Evolutionary conservation across 2,329 filamentous ascomycete genomes (phyloP), one percentile per base, ranked within the genome.

Genomic region (Bimuria novae-zelandiae): DNA sequence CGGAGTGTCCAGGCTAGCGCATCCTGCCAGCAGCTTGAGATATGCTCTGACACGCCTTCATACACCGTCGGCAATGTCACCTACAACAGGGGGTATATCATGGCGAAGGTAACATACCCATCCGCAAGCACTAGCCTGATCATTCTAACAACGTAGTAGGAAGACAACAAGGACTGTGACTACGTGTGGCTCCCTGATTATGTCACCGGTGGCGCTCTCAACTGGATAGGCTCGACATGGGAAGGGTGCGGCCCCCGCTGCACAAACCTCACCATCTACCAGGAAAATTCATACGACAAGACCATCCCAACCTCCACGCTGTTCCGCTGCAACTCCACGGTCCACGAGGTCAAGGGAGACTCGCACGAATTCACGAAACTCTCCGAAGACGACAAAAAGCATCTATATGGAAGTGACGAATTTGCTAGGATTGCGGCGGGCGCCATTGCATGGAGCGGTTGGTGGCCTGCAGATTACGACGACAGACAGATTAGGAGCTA

Each of bases 241-340:
- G 58, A 45, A 7, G 35, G 30, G 36, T 71, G 70, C 16, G 71
- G 71, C 0, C 36, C 68, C 0, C 63, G 70, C 12, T 74, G 71
- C 45, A 72, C 71, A 25, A 70, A 70, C 42, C 63, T 72, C 7
- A 72, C 71, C 0, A 60, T 73, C 3, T 54, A 64, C 32, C 71
- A 71, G 40, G 39, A 54, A 16, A 22, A 36, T 0, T 59, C 60
- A 10, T 3, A 7, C 1, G 30, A 35, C 17, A 35, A 51, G 5
- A 56, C 21, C 1, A 47, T 47, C 23, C 3, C 51, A 17, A n/a
- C 46, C 7, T 54, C 67, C 0, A 56, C 60, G 1, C 50, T 73
- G 0, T 72, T 71, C 41, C 43, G 65, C 4, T 72, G 70, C 54
- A 66, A 71, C 30, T 69, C 55, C 32, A 65, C 60, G 0, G 35